Percentiles rank a stretch among this genome's conserved stretches.
Conservation (phyloP, 352 stramenopile species). For the Phytopythium ostracodes region DNA sequence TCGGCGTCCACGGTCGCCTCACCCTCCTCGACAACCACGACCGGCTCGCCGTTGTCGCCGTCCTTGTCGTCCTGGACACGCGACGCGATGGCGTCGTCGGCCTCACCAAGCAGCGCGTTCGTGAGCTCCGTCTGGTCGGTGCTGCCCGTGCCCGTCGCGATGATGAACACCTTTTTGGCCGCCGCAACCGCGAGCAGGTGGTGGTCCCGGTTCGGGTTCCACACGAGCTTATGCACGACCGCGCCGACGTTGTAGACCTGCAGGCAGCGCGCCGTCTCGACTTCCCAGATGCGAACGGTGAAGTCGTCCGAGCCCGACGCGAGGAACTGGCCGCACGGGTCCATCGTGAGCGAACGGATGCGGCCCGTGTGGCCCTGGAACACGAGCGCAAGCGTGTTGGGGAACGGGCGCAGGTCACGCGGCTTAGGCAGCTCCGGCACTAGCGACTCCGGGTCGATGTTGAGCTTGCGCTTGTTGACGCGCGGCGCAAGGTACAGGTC, state of each 20-base stretch:
- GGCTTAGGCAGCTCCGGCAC: slow-evolving; percentile 96
- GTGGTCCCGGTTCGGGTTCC: slow-evolving; percentile 96
- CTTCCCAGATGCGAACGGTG: slow-evolving; percentile 96
- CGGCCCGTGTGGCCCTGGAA: slow-evolving; percentile 88
- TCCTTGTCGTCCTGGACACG: slow-evolving; percentile 39
- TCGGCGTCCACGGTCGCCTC: slow-evolving; percentile 69
- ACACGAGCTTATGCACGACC: slow-evolving; percentile 92
- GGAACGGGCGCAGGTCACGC: slow-evolving; percentile 97
- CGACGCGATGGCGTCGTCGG: slow-evolving; percentile 62
- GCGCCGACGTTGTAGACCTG: slow-evolving; percentile 90
- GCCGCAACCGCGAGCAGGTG: slow-evolving; percentile 93
- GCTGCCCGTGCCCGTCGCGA: slow-evolving; percentile 94
- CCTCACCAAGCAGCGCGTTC: slow-evolving; percentile 91
- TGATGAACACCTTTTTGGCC: slow-evolving; percentile 88
- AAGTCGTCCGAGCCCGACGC: slow-evolving; percentile 94
- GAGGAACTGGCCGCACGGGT: slow-evolving; percentile 97
- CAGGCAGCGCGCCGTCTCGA: slow-evolving; percentile 92
- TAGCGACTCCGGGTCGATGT: slow-evolving; percentile 97
- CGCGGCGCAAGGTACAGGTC: slow-evolving; percentile 99
- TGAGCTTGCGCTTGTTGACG: slow-evolving; percentile 94
- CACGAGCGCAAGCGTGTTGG: slow-evolving; percentile 90
- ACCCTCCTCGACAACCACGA: slow-evolving; percentile 67
- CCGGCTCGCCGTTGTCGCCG: slow-evolving; percentile 23
- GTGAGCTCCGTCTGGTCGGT: slow-evolving; percentile 93
- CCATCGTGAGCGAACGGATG: slow-evolving; percentile 92